Conservation (phyloP, 192 early-diverging fungal species). For the Phycomyces nitens region DNA sequence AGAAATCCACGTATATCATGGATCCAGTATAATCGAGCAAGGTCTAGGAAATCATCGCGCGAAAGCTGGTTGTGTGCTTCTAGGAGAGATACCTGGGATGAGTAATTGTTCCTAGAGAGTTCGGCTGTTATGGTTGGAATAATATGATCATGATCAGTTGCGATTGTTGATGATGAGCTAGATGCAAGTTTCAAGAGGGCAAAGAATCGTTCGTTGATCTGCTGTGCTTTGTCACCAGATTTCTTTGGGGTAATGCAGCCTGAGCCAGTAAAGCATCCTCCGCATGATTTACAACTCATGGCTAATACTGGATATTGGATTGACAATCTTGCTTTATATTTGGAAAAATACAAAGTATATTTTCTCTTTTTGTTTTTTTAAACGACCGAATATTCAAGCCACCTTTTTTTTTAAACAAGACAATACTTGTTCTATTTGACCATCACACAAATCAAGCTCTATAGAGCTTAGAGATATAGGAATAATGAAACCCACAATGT, state of each 20-base stretch:
- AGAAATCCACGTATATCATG: conserved; percentile 9
- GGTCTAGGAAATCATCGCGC: conserved; percentile 8
- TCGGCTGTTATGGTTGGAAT: conserved; percentile 20
- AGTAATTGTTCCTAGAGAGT: conserved; percentile 20
- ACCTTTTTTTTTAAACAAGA: background rate
- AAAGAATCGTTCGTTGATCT: background rate
- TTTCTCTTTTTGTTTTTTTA: background rate
- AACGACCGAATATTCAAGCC: background rate
- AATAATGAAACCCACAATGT: too few species aligned
- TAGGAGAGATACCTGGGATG: conserved; percentile 23
- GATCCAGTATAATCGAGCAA: conserved; percentile 5
- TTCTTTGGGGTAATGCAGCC: conserved; percentile 14
- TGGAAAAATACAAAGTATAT: background rate
- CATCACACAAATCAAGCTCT: too few species aligned
- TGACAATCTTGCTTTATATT: background rate
- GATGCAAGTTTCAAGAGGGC: conserved; percentile 9
- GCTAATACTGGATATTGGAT: background rate
- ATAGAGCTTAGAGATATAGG: too few species aligned
- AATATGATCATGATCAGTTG: conserved; percentile 18
- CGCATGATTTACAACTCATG: conserved; percentile 28
- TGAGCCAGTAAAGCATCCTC: conserved; percentile 26
- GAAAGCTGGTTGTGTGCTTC: conserved; percentile 12
- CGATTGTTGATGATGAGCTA: background rate
- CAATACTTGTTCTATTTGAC: too few species aligned
- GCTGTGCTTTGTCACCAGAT: background rate